Evolutionary conservation across 1,284 basidiomycete species (phyloP).

Genomic region (Moesziomyces sp.): DNA sequence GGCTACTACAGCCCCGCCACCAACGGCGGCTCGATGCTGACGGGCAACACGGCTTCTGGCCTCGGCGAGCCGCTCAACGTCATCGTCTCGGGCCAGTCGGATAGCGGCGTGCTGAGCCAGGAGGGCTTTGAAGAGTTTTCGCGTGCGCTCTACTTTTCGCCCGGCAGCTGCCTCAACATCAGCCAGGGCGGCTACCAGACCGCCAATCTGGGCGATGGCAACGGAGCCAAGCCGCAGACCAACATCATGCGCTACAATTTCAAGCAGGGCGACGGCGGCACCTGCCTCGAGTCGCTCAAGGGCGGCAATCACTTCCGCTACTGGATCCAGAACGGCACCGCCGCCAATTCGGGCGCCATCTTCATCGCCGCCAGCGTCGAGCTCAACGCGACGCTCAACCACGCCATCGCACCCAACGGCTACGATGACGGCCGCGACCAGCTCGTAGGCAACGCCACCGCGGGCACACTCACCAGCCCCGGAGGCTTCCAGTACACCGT

Average conservation of each 20-base stretch:
- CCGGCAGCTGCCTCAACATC: conserved; percentile 59
- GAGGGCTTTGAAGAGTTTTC: conserved; percentile 54
- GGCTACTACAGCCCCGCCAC: conserved; percentile 25
- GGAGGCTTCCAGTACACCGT: conserved; percentile 55
- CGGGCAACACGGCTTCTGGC: conserved; percentile 22
- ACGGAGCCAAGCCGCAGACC: conserved; percentile 53
- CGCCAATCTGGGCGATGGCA: conserved; percentile 65
- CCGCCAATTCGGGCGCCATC: conserved; percentile 55
- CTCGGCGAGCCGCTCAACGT: conserved; percentile 63
- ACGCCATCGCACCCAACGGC: conserved; percentile 60
- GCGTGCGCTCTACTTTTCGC: conserved; percentile 50
- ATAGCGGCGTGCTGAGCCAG: conserved; percentile 43
- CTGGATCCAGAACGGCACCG: conserved; percentile 60
- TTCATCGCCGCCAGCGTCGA: conserved; percentile 64
- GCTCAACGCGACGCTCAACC: conserved; percentile 36
- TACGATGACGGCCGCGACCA: conserved; percentile 62
- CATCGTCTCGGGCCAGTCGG: conserved; percentile 58
- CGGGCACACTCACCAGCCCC: conserved; percentile 44
- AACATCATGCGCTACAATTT: conserved; percentile 59
- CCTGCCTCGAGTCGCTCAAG: conserved; percentile 54
- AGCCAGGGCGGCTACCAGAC: conserved; percentile 58
- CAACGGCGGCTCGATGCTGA: conserved; percentile 47
- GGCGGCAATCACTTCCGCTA: conserved; percentile 66
- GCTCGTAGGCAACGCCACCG: conserved; percentile 60
- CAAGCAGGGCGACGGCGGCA: conserved; percentile 52